Conservation (phyloP, 192 early-diverging fungal species). For the Chytriomyces sp. region DNA sequence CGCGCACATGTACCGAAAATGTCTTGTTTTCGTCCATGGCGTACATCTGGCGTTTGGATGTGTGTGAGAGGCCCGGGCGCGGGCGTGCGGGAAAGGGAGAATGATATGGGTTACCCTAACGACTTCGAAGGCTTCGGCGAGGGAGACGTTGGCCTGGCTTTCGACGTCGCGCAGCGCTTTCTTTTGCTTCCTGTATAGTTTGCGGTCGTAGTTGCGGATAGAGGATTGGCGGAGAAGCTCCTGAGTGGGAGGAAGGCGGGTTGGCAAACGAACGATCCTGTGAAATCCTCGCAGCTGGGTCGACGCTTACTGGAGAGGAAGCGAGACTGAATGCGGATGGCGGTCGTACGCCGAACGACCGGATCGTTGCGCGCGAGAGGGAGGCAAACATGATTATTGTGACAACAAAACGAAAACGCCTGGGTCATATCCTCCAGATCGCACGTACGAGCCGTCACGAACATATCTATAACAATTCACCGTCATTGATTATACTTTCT, state of each 20-base stretch:
- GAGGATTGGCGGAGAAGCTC: constrained; percentile 8
- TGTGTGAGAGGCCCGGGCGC: not conserved
- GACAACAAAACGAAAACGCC: no score
- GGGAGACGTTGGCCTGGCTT: constrained; percentile 44
- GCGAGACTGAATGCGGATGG: no score
- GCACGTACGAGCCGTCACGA: no score
- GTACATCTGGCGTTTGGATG: no score
- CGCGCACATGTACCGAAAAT: constrained; percentile 37
- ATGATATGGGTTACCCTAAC: constrained; percentile 27
- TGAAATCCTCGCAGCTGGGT: no score
- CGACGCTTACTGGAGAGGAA: no score
- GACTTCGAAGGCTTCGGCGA: constrained; percentile 35
- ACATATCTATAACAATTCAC: no score
- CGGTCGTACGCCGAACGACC: no score
- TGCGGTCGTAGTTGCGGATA: constrained; percentile 45
- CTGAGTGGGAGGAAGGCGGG: constrained; percentile 6
- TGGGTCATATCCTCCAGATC: no score
- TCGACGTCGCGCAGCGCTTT: constrained; percentile 37
- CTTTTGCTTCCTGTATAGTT: constrained; percentile 49
- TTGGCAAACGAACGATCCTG: no score
- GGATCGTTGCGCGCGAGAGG: no score
- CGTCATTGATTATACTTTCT: constrained; percentile 8
- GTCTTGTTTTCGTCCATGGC: constrained; percentile 33
- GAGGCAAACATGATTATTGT: no score
- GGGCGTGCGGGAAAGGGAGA: not conserved